phyloP scores from a whole-genome alignment of 305 asterid species.

The Fraxinus albicans region DNA sequence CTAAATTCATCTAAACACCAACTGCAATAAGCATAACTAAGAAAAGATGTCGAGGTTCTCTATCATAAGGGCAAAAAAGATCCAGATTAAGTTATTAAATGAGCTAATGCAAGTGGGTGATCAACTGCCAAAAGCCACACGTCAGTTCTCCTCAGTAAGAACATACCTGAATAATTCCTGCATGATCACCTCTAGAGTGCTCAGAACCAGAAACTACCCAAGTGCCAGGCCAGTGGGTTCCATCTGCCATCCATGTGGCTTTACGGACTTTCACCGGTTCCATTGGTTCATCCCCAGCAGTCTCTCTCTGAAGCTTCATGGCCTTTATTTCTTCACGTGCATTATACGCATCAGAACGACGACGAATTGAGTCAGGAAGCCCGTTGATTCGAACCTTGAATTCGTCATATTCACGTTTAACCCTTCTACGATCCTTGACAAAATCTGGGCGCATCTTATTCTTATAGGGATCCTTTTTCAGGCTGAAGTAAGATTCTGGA shows the following conservation, averaged over 20 bases:
- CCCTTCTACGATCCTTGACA: slow-evolving; percentile 82
- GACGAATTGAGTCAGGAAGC: slow-evolving; percentile 89
- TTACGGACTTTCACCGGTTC: slow-evolving; percentile 76
- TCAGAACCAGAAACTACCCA: slow-evolving; percentile 68
- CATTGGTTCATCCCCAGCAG: slow-evolving; percentile 58
- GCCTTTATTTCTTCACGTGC: slow-evolving; percentile 95
- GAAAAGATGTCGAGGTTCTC: background rate
- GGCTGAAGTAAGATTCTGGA: slow-evolving; percentile 30
- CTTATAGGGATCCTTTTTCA: slow-evolving; percentile 30
- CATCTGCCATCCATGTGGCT: slow-evolving; percentile 90
- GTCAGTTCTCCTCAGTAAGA: background rate
- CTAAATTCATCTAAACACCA: background rate
- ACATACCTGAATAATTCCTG: slow-evolving; percentile 91
- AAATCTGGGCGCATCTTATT: slow-evolving; percentile 30
- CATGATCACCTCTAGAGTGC: slow-evolving; percentile 95
- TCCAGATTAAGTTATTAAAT: background rate
- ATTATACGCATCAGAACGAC: slow-evolving; percentile 92
- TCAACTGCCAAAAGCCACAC: background rate
- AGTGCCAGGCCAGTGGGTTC: slow-evolving; percentile 88
- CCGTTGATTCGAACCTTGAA: slow-evolving; percentile 91
- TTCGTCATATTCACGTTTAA: slow-evolving; percentile 94
- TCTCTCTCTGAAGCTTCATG: slow-evolving; percentile 74
- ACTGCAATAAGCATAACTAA: background rate
- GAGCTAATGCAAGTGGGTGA: background rate
- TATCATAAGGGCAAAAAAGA: background rate